Percentiles rank a stretch among this genome's conserved stretches.
phyloP scores from a whole-genome alignment of 2,329 filamentous ascomycete species.

The Fusarium sp. region DNA sequence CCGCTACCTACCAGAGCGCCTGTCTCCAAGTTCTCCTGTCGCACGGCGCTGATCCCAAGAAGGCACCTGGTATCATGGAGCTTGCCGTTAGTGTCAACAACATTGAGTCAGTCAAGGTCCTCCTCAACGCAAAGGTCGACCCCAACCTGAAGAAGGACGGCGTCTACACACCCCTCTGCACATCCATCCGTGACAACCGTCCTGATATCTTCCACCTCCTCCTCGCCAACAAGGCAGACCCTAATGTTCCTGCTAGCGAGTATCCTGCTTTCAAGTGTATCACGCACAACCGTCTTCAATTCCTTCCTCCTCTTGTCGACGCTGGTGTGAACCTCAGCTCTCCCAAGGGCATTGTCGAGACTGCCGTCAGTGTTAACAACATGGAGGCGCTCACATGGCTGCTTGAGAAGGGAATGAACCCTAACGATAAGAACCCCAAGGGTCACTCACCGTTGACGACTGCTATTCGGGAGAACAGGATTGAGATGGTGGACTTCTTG shows the following conservation, averaged over 20 bases:
- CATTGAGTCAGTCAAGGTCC: slow-evolving; percentile 68
- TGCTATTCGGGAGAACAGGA: slow-evolving; percentile 70
- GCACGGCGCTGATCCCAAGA: slow-evolving; percentile 70
- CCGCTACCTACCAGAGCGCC: slow-evolving; percentile 67
- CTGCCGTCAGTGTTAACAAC: slow-evolving; percentile 71
- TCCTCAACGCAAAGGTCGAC: slow-evolving; percentile 69
- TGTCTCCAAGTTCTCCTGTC: slow-evolving; percentile 69
- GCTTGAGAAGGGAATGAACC: slow-evolving; percentile 68
- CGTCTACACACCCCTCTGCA: slow-evolving; percentile 75
- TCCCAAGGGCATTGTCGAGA: slow-evolving; percentile 75
- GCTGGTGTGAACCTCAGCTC: slow-evolving; percentile 69
- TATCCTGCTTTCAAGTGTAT: slow-evolving; percentile 77
- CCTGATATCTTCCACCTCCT: slow-evolving; percentile 71
- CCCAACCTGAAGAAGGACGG: slow-evolving; percentile 73
- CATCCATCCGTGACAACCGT: slow-evolving; percentile 74
- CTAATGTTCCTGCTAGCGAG: slow-evolving; percentile 71
- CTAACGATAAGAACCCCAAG: slow-evolving; percentile 68
- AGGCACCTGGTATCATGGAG: slow-evolving; percentile 72
- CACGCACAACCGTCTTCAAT: slow-evolving; percentile 71
- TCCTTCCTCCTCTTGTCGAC: slow-evolving; percentile 68
- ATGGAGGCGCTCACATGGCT: slow-evolving; percentile 70
- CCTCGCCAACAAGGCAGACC: slow-evolving; percentile 67
- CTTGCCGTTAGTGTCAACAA: slow-evolving; percentile 72
- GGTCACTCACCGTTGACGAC: slow-evolving; percentile 73
- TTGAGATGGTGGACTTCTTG: slow-evolving; percentile 70